Base-by-base conservation (phyloP, 345 rosid genomes). In the Hypericum androsaemum region DNA sequence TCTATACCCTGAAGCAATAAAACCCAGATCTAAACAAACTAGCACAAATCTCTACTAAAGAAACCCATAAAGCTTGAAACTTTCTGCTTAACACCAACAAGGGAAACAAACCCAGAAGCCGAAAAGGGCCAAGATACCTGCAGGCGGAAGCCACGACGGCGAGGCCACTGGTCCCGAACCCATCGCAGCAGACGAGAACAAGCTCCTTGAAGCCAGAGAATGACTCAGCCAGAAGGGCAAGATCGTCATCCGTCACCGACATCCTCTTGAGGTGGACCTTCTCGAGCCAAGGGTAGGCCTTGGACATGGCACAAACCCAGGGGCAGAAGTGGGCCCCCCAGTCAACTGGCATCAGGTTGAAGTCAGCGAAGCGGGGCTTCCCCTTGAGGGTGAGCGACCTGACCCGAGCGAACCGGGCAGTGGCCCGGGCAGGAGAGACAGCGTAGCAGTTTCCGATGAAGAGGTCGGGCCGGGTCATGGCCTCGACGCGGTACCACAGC, bases 311-410 rank as follows among this genome's bases (percentile, higher is more conserved):
- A 43, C 61, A 56, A 10, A 80, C 78, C 97, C 97, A 83, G 6
- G 89, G 84, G 32, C 32, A 1, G 48, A 82, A 83, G 61, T 79
- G 72, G 52, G 87, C 95, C 56, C 97, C 95, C 92, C 96, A 89
- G 55, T 70, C 68, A 7, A 54, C 74, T 41, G 95, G 97, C 86
- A 89, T 79, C 53, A 89, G 78, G 52, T 82, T 79, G 64, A 89
- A 89, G 71, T 89, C 95, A 10, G 95, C 89, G 64, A 89, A 89
- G 65, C 97, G 71, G 58, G 97, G 97, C 71, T 78, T 87, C 55
- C 95, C 95, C 59, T 89, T 86, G 22, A 89, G 68, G 4, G 71
- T 62, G 38, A 89, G 64, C 7, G 94, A 72, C 53, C 72, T 64
- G 60, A 89, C 78, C 39, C 85, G 71, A 41, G 58, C 61, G 71